Conservation (phyloP, 192 early-diverging fungal species). For the Borealophlyctis nickersoniae region DNA sequence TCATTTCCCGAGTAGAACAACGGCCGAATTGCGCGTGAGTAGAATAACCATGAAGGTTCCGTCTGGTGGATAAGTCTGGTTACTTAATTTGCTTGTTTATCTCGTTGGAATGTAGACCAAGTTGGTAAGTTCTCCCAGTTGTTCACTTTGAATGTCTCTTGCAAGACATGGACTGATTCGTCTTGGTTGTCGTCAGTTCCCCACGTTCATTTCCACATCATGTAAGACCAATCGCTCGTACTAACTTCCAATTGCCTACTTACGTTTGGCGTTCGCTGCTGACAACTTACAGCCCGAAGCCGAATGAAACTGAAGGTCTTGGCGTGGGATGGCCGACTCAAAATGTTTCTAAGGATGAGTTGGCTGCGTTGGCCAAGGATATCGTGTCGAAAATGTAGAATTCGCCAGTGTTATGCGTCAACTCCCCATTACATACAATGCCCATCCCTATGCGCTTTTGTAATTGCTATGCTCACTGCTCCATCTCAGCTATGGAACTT, state of each 20-base stretch:
- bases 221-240: conserved; percentile 25
- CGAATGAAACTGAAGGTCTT: conserved; percentile 64
- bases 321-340: conserved; percentile 66
- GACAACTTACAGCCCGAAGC: conserved; percentile 51
- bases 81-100: not conserved
- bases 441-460: too few relatives aligned
- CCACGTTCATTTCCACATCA: conserved; percentile 96
- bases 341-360: conserved; percentile 48
- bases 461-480: too few relatives aligned
- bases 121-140: conserved; percentile 21
- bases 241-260: not conserved
- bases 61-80: conserved; percentile 8
- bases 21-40: conserved; percentile 71
- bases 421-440: too few relatives aligned
- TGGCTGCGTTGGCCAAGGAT: conserved; percentile 33
- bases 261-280: conserved; percentile 6
- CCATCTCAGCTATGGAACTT: too few relatives aligned
- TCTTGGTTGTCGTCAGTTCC: conserved; percentile 46
- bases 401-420: too few relatives aligned
- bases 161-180: not conserved
- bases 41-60: too few relatives aligned
- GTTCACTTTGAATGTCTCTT: not conserved
- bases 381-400: too few relatives aligned
- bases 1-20: conserved; percentile 52
- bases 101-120: conserved; percentile 6